Conservation (phyloP, 495 filamentous ascomycete species). For the Letharia lupina region DNA sequence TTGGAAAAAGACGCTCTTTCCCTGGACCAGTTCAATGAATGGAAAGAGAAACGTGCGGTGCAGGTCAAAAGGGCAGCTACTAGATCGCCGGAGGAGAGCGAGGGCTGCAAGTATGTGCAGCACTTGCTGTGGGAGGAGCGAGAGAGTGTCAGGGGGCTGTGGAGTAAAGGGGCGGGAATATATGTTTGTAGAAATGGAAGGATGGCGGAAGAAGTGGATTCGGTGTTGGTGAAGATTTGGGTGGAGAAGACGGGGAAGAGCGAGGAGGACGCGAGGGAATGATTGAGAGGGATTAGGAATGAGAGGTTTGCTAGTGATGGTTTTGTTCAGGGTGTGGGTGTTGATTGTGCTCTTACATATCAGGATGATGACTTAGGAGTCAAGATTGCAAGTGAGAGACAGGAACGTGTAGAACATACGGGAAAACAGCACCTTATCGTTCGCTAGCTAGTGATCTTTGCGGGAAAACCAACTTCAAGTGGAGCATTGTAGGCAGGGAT, state of each 20-base stretch:
- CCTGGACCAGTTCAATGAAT: constrained; percentile 47
- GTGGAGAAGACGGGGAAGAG: constrained; percentile 32
- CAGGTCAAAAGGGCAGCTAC: constrained; percentile 49
- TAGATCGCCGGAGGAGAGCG: constrained; percentile 24
- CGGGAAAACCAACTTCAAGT: too few species aligned
- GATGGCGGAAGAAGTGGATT: constrained; percentile 52
- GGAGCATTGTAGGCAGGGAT: too few species aligned
- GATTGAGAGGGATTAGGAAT: constrained; percentile 40
- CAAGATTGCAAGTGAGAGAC: neutral
- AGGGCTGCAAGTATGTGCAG: constrained; percentile 51
- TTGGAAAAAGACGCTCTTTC: constrained; percentile 52
- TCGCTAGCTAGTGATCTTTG: neutral
- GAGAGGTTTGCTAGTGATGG: constrained; percentile 61
- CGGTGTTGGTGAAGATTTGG: constrained; percentile 42
- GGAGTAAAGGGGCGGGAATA: constrained; percentile 50
- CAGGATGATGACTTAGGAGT: neutral
- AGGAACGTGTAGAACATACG: neutral
- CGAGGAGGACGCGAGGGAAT: constrained; percentile 30
- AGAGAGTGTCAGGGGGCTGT: constrained; percentile 44
- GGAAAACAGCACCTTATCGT: neutral
- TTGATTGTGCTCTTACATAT: neutral
- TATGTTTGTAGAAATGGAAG: constrained; percentile 60
- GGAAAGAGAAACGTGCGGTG: constrained; percentile 50
- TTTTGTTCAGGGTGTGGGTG: constrained; percentile 40
- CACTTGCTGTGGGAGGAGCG: constrained; percentile 48